These are phyloP conservation scores for Globisporangium nagaii DNA, from an alignment of 352 stramenopile species.

Conservation along the genomic window DNA sequence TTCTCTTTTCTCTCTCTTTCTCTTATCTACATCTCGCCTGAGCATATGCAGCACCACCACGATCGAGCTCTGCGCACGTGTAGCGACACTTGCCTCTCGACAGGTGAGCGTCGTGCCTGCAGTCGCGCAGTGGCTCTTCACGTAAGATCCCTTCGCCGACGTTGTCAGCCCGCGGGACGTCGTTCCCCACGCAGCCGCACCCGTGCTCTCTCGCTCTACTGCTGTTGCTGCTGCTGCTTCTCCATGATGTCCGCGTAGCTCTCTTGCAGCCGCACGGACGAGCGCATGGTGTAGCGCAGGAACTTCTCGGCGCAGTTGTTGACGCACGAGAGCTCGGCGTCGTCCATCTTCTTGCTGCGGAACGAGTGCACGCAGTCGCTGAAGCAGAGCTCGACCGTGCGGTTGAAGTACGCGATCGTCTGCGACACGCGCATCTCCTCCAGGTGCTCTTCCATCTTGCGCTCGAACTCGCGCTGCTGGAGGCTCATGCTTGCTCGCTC, in stretches of 20 bases:
- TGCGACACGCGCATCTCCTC: slow-evolving; percentile 89
- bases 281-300: slow-evolving; percentile 88
- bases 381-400: slow-evolving; percentile 88
- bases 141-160: too few species aligned
- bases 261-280: slow-evolving; percentile 84
- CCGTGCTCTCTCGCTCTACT: slow-evolving; percentile 22
- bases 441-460: slow-evolving; percentile 89
- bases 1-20: too few species aligned
- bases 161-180: too few species aligned
- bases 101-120: too few species aligned
- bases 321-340: slow-evolving; percentile 86
- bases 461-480: slow-evolving; percentile 77
- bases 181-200: too few species aligned
- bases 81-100: too few species aligned
- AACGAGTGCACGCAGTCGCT: slow-evolving; percentile 88
- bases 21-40: too few species aligned
- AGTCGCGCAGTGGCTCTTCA: too few species aligned
- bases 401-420: slow-evolving; percentile 87
- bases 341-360: slow-evolving; percentile 88
- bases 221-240: slow-evolving; percentile 65
- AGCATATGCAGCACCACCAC: too few species aligned
- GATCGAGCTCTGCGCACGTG: too few species aligned
- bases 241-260: slow-evolving; percentile 87
- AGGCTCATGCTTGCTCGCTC: slow-evolving; percentile 34
- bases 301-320: slow-evolving; percentile 90